Evolutionary conservation across 2,329 filamentous ascomycete genomes (phyloP), one percentile per base, ranked within the genome.

Genomic region (Fusarium xyrophilum): DNA sequence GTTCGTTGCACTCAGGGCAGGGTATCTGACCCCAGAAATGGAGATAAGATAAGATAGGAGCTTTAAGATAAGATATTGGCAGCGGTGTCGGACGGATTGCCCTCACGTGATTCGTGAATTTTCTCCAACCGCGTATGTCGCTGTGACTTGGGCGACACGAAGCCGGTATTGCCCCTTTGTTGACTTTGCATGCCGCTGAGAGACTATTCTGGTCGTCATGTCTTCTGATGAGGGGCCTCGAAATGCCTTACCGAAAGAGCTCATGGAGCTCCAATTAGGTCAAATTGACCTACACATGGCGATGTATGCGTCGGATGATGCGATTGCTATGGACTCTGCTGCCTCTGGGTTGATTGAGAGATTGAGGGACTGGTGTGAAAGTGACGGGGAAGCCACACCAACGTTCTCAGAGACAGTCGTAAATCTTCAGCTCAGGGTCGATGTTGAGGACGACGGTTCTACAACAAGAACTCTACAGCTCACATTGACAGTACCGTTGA

Each of bases 211-310:
- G 2, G 1, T 0, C 2, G 7, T 4, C 35, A 63, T 53, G 53
- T 7, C 35, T 21, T 17, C 36, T 32, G 27, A 33, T 3, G 10
- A 33, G 4, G 12, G 10, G 5, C 3, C 8, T 9, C 38, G 39
- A 15, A 60, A 38, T 65, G 56, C 51, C 3, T 70, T 85, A 12
- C 77, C 82, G 1, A 70, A 71, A n/a, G 82, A 84, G 11, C 65
- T 84, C 3, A 77, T 85, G 70, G 81, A 83, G 60, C 75, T 81
- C 15, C 83, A 85, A 72, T 73, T 85, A 14, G 81, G 79, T 2
- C 82, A 82, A 56, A 77, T 86, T 35, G 84, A 86, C 52, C 81
- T 86, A n/a, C 73, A 86, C 5, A 74, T 78, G 67, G 83, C 84
- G 13, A 86, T 86, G 84, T 86, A 84, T 62, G 79, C 80, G 2